Conservation (phyloP, 768 basidiomycete genomes). For the Pulveroboletus sp. region DNA sequence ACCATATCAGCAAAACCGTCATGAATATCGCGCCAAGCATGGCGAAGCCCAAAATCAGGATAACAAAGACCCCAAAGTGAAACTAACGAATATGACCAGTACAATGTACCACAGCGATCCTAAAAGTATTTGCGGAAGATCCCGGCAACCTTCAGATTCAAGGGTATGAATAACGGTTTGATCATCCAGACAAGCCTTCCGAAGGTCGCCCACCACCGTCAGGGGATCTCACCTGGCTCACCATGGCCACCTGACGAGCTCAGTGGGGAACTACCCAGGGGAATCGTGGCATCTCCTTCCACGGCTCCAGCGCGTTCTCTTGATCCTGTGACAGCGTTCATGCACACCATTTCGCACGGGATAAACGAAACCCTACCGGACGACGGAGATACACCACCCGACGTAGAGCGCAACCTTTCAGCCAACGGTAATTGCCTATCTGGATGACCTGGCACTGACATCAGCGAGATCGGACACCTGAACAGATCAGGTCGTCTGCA, state of each 20-base stretch:
- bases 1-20: not conserved
- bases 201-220: conserved; percentile 50
- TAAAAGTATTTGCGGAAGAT: conserved; percentile 40
- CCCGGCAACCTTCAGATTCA: conserved; percentile 47
- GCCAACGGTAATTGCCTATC: conserved; percentile 4
- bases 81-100: conserved; percentile 22
- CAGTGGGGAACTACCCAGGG: conserved; percentile 6
- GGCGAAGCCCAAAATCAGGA: conserved; percentile 15
- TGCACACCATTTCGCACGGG: conserved; percentile 3
- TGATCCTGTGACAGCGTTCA: conserved; percentile 12
- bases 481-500: conserved; percentile 7
- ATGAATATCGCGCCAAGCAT: conserved; percentile 12
- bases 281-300: not conserved
- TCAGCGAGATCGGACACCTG: conserved; percentile 8
- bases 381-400: not conserved
- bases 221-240: conserved; percentile 28
- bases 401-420: not conserved
- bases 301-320: conserved; percentile 4
- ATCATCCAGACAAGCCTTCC: conserved; percentile 40
- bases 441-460: conserved; percentile 8
- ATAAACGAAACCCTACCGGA: conserved; percentile 11
- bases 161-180: conserved; percentile 36
- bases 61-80: conserved; percentile 22
- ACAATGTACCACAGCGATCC: conserved; percentile 17
- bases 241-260: conserved; percentile 9